A percentile compares a stretch with the other conserved stretches of the same genome.
phyloP scores from a whole-genome alignment of 495 filamentous ascomycete species.

The Margaritispora aquatica region DNA sequence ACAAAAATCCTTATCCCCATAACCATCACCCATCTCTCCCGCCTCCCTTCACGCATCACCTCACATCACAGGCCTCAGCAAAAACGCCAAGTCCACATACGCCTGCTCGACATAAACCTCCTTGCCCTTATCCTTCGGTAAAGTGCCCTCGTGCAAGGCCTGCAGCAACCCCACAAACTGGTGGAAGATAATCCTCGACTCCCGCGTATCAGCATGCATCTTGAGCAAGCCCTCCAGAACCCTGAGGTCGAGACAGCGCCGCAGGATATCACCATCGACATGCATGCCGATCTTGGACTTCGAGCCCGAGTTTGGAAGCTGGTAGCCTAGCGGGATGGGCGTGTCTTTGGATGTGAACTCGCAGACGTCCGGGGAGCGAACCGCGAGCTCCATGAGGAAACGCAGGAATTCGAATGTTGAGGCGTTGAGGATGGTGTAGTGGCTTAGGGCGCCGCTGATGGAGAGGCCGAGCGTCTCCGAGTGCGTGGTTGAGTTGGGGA shows the following conservation, averaged over 20 bases:
- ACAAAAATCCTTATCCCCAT: too few species aligned
- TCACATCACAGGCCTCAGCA: conserved; percentile 36
- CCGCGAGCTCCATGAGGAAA: conserved; percentile 56
- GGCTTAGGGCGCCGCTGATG: conserved; percentile 58
- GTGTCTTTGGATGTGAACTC: conserved; percentile 18
- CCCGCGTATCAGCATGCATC: conserved; percentile 17
- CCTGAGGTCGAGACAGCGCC: conserved; percentile 41
- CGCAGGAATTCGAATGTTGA: conserved; percentile 54
- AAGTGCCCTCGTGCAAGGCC: conserved; percentile 7
- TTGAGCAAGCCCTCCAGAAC: conserved; percentile 38
- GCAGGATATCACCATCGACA: conserved; percentile 62
- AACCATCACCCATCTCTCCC: background rate
- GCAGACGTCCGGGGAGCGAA: conserved; percentile 15
- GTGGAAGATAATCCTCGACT: conserved; percentile 30
- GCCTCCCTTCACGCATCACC: background rate
- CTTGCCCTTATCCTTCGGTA: conserved; percentile 1
- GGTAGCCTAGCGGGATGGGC: conserved; percentile 11
- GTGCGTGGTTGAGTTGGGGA: conserved; percentile 17
- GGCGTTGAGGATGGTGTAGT: conserved; percentile 49
- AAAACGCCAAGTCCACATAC: conserved; percentile 40
- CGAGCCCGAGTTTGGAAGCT: conserved; percentile 21
- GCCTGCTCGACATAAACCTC: conserved; percentile 29
- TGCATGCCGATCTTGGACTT: conserved; percentile 44
- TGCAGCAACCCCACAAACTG: conserved; percentile 23
- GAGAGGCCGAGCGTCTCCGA: conserved; percentile 53